Evolutionary conservation across 306 rosid genomes (phyloP).

Genomic region (Sechiopsis laciniata): DNA sequence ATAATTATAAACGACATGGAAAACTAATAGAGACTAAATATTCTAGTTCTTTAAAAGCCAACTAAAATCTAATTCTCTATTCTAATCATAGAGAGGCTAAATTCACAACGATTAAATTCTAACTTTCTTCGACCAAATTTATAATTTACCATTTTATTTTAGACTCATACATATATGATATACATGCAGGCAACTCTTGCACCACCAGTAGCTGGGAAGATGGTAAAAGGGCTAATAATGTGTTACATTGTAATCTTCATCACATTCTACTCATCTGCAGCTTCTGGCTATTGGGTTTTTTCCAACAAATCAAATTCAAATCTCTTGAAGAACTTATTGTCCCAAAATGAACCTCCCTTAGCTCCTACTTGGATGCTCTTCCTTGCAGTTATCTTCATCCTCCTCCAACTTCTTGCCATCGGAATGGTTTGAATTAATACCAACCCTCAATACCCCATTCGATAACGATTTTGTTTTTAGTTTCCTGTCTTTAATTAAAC

Average conservation of each 20-base stretch:
- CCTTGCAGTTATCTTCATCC: slow-evolving; percentile 67
- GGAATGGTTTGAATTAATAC: slow-evolving; percentile 46
- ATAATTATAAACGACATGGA: no score
- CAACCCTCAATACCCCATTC: not conserved
- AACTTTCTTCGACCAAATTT: no score
- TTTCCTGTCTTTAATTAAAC: not conserved
- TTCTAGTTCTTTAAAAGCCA: no score
- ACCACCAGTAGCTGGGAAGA: slow-evolving; percentile 93
- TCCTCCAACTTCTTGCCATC: slow-evolving; percentile 91
- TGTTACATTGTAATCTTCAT: slow-evolving; percentile 64
- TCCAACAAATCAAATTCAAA: slow-evolving; percentile 74
- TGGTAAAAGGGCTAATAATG: slow-evolving; percentile 85
- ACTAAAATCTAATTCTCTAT: no score
- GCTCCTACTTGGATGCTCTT: slow-evolving; percentile 87
- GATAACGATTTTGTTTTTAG: not conserved
- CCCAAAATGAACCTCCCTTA: slow-evolving; percentile 66
- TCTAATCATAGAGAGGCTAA: no score
- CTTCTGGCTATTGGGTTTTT: slow-evolving; percentile 78
- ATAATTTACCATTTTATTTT: no score
- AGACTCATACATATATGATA: no score
- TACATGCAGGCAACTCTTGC: slow-evolving; percentile 69
- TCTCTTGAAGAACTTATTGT: slow-evolving; percentile 62
- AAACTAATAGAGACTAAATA: no score
- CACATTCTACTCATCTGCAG: slow-evolving; percentile 76
- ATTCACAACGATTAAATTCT: no score